Evolutionary conservation across 176 grass and related monocot genomes (phyloP).

Genomic region (Pontederia paniculata): DNA sequence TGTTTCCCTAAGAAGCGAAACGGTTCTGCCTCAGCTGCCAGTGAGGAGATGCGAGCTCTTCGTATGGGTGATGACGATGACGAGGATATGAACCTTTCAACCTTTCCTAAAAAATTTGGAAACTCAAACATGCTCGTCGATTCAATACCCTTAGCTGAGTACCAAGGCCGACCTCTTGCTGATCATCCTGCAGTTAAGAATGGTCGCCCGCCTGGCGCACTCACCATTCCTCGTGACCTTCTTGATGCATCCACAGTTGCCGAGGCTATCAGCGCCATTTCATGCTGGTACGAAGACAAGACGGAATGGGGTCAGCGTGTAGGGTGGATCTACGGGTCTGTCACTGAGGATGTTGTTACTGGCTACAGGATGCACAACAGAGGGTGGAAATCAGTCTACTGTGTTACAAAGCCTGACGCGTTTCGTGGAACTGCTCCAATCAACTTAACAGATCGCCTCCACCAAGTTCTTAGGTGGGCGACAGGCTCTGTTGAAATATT

Average conservation of each 20-base stretch:
- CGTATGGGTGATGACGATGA: slow-evolving; percentile 38
- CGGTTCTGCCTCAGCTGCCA: slow-evolving; percentile 7
- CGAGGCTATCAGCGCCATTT: slow-evolving; percentile 31
- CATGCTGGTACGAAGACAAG: slow-evolving; percentile 57
- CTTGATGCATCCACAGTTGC: slow-evolving; percentile 7
- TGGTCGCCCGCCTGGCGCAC: slow-evolving; percentile 21
- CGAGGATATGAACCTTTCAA: slow-evolving; percentile 15
- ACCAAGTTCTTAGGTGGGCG: slow-evolving; percentile 70
- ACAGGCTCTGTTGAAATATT: slow-evolving; percentile 90
- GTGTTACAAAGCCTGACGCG: slow-evolving; percentile 66
- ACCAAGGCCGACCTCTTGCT: slow-evolving; percentile 19
- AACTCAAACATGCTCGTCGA: slow-evolving; percentile 46
- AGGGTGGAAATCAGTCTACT: slow-evolving; percentile 57
- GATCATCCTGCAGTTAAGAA: slow-evolving; percentile 19
- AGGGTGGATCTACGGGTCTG: slow-evolving; percentile 63
- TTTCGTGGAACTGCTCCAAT: slow-evolving; percentile 78
- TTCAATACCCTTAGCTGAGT: slow-evolving; percentile 41
- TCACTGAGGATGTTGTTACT: slow-evolving; percentile 69
- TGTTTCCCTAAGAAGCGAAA: slow-evolving; percentile 33
- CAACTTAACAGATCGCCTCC: slow-evolving; percentile 64
- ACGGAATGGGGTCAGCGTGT: slow-evolving; percentile 51
- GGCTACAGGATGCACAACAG: slow-evolving; percentile 82
- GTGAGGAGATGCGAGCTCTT: slow-evolving; percentile 16
- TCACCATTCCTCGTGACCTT: slow-evolving; percentile 12
- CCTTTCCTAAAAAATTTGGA: slow-evolving; percentile 45